These are phyloP conservation scores for Termitomyces sp. DNA, from an alignment of 768 basidiomycete species.

Conservation along the genomic window DNA sequence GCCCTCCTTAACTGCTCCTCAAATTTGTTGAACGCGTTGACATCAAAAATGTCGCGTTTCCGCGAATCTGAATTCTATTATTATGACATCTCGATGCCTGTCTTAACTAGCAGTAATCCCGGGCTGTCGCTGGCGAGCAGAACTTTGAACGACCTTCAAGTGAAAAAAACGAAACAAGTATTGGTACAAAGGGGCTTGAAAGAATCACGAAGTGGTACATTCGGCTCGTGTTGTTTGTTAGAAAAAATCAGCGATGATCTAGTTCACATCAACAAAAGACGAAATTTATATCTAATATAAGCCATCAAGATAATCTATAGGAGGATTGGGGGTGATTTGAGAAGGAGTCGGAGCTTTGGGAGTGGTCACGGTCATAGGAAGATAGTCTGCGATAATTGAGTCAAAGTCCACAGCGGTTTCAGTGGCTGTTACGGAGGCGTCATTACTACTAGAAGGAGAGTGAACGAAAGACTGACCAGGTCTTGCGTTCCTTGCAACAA, in stretches of 20 bases:
- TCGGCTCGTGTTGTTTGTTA: no score
- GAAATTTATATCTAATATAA: conserved; percentile 21
- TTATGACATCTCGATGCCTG: no score
- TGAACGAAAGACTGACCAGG: conserved; percentile 27
- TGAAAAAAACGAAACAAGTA: no score
- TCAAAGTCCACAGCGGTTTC: conserved; percentile 54
- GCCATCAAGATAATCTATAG: conserved; percentile 35
- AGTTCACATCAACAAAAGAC: neutral
- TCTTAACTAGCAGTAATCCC: no score
- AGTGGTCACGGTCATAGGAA: conserved; percentile 27
- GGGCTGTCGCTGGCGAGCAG: no score
- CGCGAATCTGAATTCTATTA: no score
- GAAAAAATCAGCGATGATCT: neutral
- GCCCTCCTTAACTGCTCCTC: no score
- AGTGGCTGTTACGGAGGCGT: conserved; percentile 26
- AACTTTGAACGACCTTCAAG: no score
- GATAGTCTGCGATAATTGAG: conserved; percentile 70
- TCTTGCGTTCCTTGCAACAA: conserved; percentile 39
- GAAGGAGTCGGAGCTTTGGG: conserved; percentile 15
- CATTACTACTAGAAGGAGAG: neutral
- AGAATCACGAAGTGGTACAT: no score
- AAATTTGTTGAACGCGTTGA: no score
- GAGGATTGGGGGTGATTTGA: conserved; percentile 15
- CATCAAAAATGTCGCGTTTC: no score
- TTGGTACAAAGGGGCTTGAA: no score